These are phyloP conservation scores for Phyllosticta capitalensis DNA, from an alignment of 2,329 filamentous ascomycete genomes.

Conservation along the genomic window DNA sequence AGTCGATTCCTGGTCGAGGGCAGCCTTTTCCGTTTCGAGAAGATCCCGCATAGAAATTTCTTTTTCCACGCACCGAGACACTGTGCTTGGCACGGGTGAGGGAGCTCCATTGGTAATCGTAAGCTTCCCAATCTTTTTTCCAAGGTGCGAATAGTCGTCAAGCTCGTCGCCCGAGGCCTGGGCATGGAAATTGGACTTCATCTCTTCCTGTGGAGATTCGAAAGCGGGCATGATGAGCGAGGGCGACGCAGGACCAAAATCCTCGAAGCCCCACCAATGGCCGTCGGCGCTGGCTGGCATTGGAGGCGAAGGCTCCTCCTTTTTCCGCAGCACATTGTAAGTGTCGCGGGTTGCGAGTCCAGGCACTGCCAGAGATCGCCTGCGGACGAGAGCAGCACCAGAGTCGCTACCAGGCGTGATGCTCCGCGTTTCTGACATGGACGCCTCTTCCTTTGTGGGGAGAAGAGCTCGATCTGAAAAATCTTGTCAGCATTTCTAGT, in stretches of 20 bases:
- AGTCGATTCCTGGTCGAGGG: neutral
- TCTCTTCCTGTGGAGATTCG: conserved; percentile 21
- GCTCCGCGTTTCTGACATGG: conserved; percentile 13
- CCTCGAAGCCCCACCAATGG: conserved; percentile 25
- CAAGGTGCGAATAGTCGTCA: conserved; percentile 31
- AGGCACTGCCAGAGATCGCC: conserved; percentile 32
- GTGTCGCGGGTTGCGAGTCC: conserved; percentile 28
- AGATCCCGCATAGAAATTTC: conserved; percentile 7
- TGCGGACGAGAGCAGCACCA: conserved; percentile 21
- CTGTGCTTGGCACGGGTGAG: conserved; percentile 34
- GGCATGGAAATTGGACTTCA: conserved; percentile 18
- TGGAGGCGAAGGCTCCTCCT: conserved; percentile 21
- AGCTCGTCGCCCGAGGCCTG: conserved; percentile 32
- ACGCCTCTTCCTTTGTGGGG: conserved; percentile 12
- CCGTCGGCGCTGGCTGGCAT: conserved; percentile 19
- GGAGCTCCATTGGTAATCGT: conserved; percentile 39
- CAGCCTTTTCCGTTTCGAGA: neutral
- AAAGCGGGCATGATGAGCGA: conserved; percentile 15
- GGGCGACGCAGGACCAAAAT: conserved; percentile 17
- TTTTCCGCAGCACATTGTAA: conserved; percentile 24
- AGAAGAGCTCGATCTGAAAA: conserved; percentile 12
- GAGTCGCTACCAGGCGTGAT: conserved; percentile 18
- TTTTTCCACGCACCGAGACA: conserved; percentile 6
- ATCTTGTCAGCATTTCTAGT: neutral
- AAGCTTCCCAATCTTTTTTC: conserved; percentile 34